Conservation (phyloP, 345 rosid species). For the Aurinia saxatilis region DNA sequence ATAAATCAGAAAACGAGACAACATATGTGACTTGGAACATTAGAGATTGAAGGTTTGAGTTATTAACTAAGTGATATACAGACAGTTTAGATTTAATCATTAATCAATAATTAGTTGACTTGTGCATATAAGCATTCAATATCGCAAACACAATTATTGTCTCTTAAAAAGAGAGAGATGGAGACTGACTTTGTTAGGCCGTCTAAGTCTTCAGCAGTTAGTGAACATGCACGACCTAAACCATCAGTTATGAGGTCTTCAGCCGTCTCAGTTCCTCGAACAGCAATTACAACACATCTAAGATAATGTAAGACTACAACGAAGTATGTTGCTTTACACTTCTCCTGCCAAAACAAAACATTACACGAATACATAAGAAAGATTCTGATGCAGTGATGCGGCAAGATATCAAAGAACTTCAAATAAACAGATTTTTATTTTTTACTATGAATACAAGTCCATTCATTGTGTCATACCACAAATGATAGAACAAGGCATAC, state of each 20-base stretch:
- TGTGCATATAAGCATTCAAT: background rate
- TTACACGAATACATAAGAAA: background rate
- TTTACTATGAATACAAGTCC: background rate
- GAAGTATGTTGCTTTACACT: conserved; percentile 86
- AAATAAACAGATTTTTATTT: background rate
- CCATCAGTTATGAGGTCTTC: conserved; percentile 97
- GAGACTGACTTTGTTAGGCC: conserved; percentile 63
- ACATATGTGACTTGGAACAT: background rate
- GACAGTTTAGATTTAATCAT: background rate
- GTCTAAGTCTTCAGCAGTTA: conserved; percentile 61
- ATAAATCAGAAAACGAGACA: conserved; percentile 4
- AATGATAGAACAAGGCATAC: background rate
- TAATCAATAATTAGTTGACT: background rate
- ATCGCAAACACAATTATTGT: background rate
- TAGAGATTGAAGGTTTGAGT: background rate
- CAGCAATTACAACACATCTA: conserved; percentile 64
- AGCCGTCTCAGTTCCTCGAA: conserved; percentile 92
- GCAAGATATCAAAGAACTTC: background rate
- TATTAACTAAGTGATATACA: background rate
- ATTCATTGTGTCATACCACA: background rate
- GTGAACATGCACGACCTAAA: conserved; percentile 62
- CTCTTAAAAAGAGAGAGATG: background rate
- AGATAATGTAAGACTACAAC: conserved; percentile 71
- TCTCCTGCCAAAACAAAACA: conserved; percentile 37
- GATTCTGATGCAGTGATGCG: background rate